Conservation (phyloP, 2,329 filamentous ascomycete genomes). For the Daldinia sp. region DNA sequence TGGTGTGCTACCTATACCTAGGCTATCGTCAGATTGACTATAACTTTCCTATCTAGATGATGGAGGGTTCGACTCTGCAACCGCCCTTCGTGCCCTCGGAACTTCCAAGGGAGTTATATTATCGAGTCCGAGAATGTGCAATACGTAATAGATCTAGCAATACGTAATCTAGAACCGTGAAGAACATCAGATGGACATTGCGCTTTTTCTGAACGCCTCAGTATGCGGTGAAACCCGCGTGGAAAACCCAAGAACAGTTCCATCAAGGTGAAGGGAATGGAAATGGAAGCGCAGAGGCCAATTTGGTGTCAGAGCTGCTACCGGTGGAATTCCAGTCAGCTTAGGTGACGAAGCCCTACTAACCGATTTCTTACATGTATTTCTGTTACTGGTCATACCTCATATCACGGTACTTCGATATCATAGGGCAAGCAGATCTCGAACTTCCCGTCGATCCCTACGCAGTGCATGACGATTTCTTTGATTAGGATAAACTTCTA, state of each 20-base stretch:
- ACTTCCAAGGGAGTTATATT: conserved; percentile 19
- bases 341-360: conserved; percentile 12
- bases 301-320: not conserved
- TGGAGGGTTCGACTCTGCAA: conserved; percentile 33
- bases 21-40: conserved; percentile 11
- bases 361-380: conserved; percentile 7
- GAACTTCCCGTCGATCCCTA: conserved; percentile 31
- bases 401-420: conserved; percentile 27
- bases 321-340: conserved; percentile 13
- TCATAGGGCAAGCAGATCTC: conserved; percentile 37
- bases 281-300: conserved; percentile 19
- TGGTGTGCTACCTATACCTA: conserved; percentile 17
- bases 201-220: conserved; percentile 35
- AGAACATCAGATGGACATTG: conserved; percentile 28
- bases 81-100: conserved; percentile 37
- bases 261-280: conserved; percentile 10
- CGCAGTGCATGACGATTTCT: conserved; percentile 31
- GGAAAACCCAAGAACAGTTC: conserved; percentile 22
- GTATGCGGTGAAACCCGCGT: conserved; percentile 41
- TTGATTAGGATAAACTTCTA: conserved; percentile 38
- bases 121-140: conserved; percentile 16
- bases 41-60: conserved; percentile 20
- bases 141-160: conserved; percentile 16
- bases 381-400: conserved; percentile 2
- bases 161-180: conserved; percentile 22